Conservation (phyloP, 352 stramenopile genomes). For the Phytophthora nicotianae region DNA sequence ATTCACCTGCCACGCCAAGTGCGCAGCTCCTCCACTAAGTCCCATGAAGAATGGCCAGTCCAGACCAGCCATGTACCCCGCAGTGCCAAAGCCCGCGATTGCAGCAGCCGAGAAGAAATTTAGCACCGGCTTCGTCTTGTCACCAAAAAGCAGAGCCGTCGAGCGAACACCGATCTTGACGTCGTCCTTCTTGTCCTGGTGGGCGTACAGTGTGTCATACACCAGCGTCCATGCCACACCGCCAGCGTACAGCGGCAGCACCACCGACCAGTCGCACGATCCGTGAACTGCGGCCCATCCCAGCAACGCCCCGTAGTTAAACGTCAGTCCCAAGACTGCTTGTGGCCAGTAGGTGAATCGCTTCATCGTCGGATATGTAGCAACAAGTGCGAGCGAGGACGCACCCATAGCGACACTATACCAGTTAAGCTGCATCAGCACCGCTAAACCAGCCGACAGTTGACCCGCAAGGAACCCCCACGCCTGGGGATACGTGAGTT, state of each 20-base stretch:
- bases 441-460: conserved; percentile 90
- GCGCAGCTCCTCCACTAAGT: conserved; percentile 82
- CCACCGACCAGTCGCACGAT: conserved; percentile 80
- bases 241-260: conserved; percentile 94
- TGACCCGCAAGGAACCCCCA: conserved; percentile 94
- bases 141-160: conserved; percentile 96
- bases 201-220: conserved; percentile 99
- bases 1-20: conserved; percentile 97
- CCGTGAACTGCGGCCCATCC: conserved; percentile 92
- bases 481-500: conserved; percentile 91
- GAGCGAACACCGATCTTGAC: conserved; percentile 94
- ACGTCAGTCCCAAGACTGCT: conserved; percentile 96
- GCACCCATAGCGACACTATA: conserved; percentile 94
- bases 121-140: conserved; percentile 94
- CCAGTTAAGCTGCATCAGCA: conserved; percentile 95
- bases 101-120: conserved; percentile 80
- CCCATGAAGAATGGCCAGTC: conserved; percentile 92
- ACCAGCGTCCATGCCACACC: conserved; percentile 98
- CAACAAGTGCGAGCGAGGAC: conserved; percentile 94
- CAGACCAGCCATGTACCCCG: conserved; percentile 81
- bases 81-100: conserved; percentile 67
- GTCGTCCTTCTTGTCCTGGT: conserved; percentile 99
- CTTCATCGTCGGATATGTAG: conserved; percentile 98
- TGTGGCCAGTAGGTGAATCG: conserved; percentile 98
- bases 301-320: conserved; percentile 98